Evolutionary conservation across 164 flowering plant species (phyloP), one percentile per base, ranked within the genome.

Genomic region (Nelumbo lutea): DNA sequence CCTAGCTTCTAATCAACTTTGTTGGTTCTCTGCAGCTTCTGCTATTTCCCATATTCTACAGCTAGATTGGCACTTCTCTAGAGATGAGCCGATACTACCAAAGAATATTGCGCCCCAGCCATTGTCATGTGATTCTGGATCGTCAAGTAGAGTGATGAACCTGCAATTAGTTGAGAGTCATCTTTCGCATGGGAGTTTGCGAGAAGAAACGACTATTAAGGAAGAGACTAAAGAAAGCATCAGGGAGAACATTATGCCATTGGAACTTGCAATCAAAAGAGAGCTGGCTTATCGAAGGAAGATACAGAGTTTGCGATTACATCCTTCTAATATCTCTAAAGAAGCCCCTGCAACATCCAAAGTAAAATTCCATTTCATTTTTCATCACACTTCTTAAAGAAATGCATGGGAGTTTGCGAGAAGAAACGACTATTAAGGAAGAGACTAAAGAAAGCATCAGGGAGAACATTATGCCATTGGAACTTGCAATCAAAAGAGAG

Each of bases 221-320:
- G n/a, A n/a, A n/a, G n/a, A n/a, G n/a, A n/a, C n/a, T n/a, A n/a
- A n/a, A n/a, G n/a, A n/a, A n/a, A n/a, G n/a, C n/a, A n/a, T n/a
- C n/a, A n/a, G n/a, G n/a, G 46, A 8, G 4, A 59, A 53, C 65
- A 11, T 46, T 13, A 75, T 77, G 71, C 42, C 76, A 27, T 59
- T 71, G 7, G 81, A 77, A 64, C 76, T 82, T 42, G 82, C 79
- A 8, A 73, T 79, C 39, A 57, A 75, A 60, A 77, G 82, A 58
- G 82, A 82, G 65, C 57, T 79, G n/a, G 79, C 76, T 43, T 75
- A 66, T 56, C 42, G 77, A 51, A 67, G 64, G 48, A 77, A 75
- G 65, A 53, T 81, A 11, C 64, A 61, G 42, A 50, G 42, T 58
- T 11, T 69, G 69, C 57, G 42, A 9, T 27, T 9, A 59, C 56